Conservation (phyloP, 129 eudicot genomes). For the Flaveria ramosissima region DNA sequence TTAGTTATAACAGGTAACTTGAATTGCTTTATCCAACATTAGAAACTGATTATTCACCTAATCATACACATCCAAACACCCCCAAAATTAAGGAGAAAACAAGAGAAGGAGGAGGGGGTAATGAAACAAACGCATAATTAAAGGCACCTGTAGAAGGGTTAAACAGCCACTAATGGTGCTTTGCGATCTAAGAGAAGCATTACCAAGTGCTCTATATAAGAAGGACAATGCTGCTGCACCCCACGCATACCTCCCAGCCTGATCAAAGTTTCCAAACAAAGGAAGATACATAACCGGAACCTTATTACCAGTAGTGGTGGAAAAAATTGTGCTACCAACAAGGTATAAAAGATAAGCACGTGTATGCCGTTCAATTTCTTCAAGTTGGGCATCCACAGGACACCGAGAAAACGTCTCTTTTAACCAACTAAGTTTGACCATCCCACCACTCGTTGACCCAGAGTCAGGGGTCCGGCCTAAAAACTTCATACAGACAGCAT, state of each 20-base stretch:
- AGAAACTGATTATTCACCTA: neutral
- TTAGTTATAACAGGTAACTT: neutral
- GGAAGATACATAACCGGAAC: constrained; percentile 99
- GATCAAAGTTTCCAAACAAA: constrained; percentile 75
- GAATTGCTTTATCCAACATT: neutral
- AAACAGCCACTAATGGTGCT: constrained; percentile 96
- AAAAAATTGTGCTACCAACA: constrained; percentile 89
- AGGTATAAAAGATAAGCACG: constrained; percentile 94
- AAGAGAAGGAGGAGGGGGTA: too few species aligned
- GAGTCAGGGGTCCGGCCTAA: constrained; percentile 81
- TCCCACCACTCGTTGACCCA: constrained; percentile 92
- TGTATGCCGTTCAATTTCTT: constrained; percentile 65
- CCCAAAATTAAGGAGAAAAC: neutral
- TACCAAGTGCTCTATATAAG: constrained; percentile 93
- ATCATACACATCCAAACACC: neutral
- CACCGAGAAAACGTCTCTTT: constrained; percentile 78
- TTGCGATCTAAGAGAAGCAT: constrained; percentile 90
- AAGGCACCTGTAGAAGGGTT: constrained; percentile 76
- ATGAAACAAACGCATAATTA: neutral
- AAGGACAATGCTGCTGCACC: constrained; percentile 93
- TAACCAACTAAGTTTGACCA: constrained; percentile 98
- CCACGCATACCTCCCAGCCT: constrained; percentile 94
- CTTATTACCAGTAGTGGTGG: constrained; percentile 97
- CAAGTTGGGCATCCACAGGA: constrained; percentile 55
- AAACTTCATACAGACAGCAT: constrained; percentile 65